Conservation (phyloP, 805 yeast genomes). For the Zygotorulaspora danielsina region DNA sequence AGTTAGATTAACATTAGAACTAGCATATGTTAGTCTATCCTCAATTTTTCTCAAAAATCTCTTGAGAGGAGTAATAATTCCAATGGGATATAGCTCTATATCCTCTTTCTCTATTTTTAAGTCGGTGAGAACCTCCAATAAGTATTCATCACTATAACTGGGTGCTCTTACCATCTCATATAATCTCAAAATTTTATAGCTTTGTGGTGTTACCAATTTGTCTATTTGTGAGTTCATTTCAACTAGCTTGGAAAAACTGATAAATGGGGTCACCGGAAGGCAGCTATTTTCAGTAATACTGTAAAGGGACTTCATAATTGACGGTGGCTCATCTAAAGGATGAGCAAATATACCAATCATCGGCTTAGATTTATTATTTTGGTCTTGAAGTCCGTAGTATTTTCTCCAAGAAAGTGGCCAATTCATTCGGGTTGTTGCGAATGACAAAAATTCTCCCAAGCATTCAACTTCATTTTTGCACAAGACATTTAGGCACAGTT, state of each 20-base stretch:
- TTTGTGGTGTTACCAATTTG: conserved; percentile 59
- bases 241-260: conserved; percentile 62
- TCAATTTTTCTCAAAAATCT: conserved; percentile 55
- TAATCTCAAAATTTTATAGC: conserved; percentile 52
- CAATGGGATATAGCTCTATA: conserved; percentile 69
- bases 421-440: conserved; percentile 61
- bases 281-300: conserved; percentile 30
- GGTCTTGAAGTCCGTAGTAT: conserved; percentile 41
- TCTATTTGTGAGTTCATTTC: conserved; percentile 56
- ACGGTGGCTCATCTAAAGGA: conserved; percentile 36
- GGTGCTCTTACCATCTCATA: conserved; percentile 61
- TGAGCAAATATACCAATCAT: conserved; percentile 20
- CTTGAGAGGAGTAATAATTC: conserved; percentile 62
- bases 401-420: conserved; percentile 66
- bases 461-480: conserved; percentile 35
- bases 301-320: conserved; percentile 42
- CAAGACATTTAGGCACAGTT: conserved; percentile 54
- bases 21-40: conserved; percentile 49
- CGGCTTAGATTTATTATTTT: not conserved
- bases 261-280: conserved; percentile 42
- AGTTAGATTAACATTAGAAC: conserved; percentile 42
- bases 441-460: conserved; percentile 55
- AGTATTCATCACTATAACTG: conserved; percentile 46
- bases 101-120: conserved; percentile 47
- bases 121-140: conserved; percentile 59